A percentile compares a stretch with the other conserved stretches of the same genome.
Evolutionary conservation across 176 grass and related monocot species (phyloP).

Genomic region (Oropetium thomaeum): DNA sequence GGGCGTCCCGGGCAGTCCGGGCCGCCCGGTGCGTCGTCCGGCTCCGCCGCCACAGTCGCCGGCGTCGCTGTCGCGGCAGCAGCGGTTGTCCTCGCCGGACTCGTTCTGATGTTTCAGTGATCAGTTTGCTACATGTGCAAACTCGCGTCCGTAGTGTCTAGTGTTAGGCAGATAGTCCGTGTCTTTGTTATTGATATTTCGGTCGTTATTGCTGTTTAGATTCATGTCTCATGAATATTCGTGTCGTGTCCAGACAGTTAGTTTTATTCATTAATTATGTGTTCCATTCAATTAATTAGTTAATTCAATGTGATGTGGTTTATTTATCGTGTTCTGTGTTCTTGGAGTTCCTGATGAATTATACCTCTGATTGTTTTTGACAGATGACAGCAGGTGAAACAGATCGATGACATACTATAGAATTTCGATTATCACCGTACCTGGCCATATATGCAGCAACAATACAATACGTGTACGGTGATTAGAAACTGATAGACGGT

Average conservation of each 20-base stretch:
- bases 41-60: not conserved
- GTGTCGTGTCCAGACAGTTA: not conserved
- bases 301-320: not conserved
- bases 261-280: too few species aligned
- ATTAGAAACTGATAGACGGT: not conserved
- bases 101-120: constrained; percentile 21
- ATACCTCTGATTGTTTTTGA: too few species aligned
- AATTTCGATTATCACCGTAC: too few species aligned
- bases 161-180: not conserved
- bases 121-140: not conserved
- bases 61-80: not conserved
- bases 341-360: not conserved
- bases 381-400: too few species aligned
- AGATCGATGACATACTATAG: too few species aligned
- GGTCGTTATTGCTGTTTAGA: not conserved
- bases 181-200: not conserved
- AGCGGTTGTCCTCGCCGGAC: not conserved
- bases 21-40: not conserved
- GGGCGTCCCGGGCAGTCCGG: not conserved
- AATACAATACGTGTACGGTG: too few species aligned
- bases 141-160: not conserved
- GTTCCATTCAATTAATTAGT: not conserved
- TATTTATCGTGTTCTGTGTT: not conserved
- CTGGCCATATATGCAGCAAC: too few species aligned
- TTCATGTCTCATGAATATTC: not conserved